Percentiles rank a stretch among this genome's conserved stretches.
Evolutionary conservation across 1,284 basidiomycete genomes (phyloP).

Genomic region (Naganishia sp.): DNA sequence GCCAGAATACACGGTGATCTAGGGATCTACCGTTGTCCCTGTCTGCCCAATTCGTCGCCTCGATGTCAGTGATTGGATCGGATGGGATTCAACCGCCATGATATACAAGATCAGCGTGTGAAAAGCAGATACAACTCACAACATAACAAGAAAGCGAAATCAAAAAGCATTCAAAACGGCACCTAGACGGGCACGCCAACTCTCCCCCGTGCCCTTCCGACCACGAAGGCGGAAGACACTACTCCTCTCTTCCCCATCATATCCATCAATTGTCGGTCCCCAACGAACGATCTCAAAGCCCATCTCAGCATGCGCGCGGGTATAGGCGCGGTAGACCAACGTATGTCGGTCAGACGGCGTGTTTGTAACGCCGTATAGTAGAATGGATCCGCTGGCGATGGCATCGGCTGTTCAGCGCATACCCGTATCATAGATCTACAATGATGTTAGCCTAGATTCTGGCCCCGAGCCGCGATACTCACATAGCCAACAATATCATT

Average conservation of each 20-base stretch:
- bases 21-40: too few species aligned
- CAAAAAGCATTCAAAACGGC: not conserved
- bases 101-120: too few species aligned
- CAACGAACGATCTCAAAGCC: not conserved
- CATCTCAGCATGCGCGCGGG: not conserved
- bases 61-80: too few species aligned
- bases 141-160: too few species aligned
- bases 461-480: not conserved
- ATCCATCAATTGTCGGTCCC: not conserved
- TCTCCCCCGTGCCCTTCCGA: not conserved
- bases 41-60: too few species aligned
- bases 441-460: not conserved
- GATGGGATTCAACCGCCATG: too few species aligned
- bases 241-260: not conserved
- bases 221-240: not conserved
- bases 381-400: not conserved
- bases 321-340: not conserved
- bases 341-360: not conserved
- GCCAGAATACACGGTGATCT: too few species aligned
- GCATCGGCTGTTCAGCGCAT: not conserved
- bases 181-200: not conserved
- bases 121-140: too few species aligned
- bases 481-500: not conserved
- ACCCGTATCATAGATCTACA: not conserved
- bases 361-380: not conserved